Percentiles rank a stretch among this genome's conserved stretches.
phyloP scores from a whole-genome alignment of 2,329 filamentous ascomycete genomes.

The Aspergillus ochraceoroseus region DNA sequence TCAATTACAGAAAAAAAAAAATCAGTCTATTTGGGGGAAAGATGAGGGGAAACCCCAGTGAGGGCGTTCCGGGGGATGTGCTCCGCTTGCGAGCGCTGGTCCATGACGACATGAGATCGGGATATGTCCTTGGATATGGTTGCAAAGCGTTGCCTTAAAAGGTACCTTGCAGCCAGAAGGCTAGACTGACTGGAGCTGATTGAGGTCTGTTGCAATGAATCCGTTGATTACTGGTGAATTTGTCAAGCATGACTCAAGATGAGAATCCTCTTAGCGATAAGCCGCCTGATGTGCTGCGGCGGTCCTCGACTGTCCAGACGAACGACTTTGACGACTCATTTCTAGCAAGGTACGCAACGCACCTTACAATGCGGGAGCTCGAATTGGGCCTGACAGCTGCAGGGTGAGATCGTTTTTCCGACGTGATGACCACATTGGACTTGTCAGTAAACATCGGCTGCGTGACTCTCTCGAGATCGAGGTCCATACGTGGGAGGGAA shows the following conservation, averaged over 20 bases:
- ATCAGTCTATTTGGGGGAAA: no score
- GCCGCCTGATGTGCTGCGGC: conserved; percentile 12
- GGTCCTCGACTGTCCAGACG: conserved; percentile 23
- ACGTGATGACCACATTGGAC: conserved; percentile 25
- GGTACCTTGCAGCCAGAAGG: no score
- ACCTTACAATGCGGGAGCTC: background rate
- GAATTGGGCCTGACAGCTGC: background rate
- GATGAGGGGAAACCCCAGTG: no score
- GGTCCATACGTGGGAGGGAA: conserved; percentile 30
- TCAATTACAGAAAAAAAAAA: no score
- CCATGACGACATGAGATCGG: conserved; percentile 18
- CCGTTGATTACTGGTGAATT: background rate
- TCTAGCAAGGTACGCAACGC: conserved; percentile 16
- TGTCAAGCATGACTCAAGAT: conserved; percentile 1
- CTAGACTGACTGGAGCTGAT: no score
- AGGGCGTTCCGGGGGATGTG: no score
- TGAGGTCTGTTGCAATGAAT: no score
- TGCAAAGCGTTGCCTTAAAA: conserved; percentile 1
- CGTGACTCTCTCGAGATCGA: conserved; percentile 24
- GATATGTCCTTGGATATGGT: background rate
- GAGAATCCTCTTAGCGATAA: background rate
- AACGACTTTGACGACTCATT: conserved; percentile 27
- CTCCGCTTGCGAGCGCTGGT: no score
- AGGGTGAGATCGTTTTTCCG: conserved; percentile 25
- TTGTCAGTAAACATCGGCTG: conserved; percentile 18